A percentile compares a stretch with the other conserved stretches of the same genome.
Evolutionary conservation across 495 filamentous ascomycete species (phyloP).

Genomic region (Aspergillus wentii): DNA sequence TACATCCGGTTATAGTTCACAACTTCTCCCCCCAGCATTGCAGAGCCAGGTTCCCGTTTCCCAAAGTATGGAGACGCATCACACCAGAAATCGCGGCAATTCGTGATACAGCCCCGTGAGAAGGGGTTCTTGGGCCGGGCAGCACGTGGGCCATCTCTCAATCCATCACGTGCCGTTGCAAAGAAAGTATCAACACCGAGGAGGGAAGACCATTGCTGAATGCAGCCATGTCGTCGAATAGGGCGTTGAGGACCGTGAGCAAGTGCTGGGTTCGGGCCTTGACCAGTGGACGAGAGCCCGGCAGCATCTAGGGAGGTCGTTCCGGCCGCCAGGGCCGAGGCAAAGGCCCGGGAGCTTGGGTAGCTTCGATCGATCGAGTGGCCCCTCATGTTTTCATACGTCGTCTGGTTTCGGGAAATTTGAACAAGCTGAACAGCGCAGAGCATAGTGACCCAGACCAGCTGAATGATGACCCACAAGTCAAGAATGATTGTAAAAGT

Average conservation of each 20-base stretch:
- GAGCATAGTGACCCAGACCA: slow-evolving; percentile 94
- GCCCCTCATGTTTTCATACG: slow-evolving; percentile 89
- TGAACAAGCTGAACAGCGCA: slow-evolving; percentile 88
- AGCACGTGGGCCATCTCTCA: slow-evolving; percentile 46
- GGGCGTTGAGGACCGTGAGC: slow-evolving; percentile 36
- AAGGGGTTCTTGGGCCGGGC: slow-evolving; percentile 70
- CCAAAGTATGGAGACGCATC: slow-evolving; percentile 81
- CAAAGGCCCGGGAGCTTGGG: slow-evolving; percentile 60
- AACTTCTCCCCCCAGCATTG: slow-evolving; percentile 67
- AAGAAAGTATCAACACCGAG: slow-evolving; percentile 91
- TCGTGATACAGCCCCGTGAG: slow-evolving; percentile 71
- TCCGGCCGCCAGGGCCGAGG: slow-evolving; percentile 73
- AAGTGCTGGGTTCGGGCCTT: slow-evolving; percentile 42
- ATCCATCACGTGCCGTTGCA: slow-evolving; percentile 67
- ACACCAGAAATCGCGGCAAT: slow-evolving; percentile 96
- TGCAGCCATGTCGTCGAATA: slow-evolving; percentile 50
- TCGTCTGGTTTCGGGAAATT: slow-evolving; percentile 86
- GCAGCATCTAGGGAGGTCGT: slow-evolving; percentile 62
- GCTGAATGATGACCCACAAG: slow-evolving; percentile 74
- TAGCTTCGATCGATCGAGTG: slow-evolving; percentile 48
- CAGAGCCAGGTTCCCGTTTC: slow-evolving; percentile 64
- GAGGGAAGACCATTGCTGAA: slow-evolving; percentile 74
- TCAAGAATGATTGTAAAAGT: slow-evolving; percentile 74
- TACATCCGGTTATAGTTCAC: slow-evolving; percentile 90
- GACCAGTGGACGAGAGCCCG: slow-evolving; percentile 55